Base-by-base conservation (phyloP, 1,284 basidiomycete genomes). In the Exsudoporus floridanus region DNA sequence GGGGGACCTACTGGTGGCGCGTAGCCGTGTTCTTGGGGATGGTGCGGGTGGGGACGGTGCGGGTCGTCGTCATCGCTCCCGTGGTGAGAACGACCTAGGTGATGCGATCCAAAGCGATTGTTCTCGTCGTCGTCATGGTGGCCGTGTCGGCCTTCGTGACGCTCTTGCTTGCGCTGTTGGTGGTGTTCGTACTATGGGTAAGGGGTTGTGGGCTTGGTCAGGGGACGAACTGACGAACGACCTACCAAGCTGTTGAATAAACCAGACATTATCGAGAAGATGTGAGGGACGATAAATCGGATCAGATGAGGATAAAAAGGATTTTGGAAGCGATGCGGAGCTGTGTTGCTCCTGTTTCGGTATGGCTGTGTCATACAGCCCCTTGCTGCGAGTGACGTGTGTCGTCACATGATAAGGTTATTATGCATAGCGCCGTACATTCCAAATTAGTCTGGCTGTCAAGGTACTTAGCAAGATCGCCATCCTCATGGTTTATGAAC, bases 221-320 rank as follows among this genome's bases (percentile, higher is more conserved):
- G 28, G 19, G 5, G 2, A 16, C 5, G 6, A 16, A 6, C 7
- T 14, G 25, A 25, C 16, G 14, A n/a, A 1, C 7, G 19, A 47
- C 59, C 45, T 13, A 53, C 64, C 4, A 35, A 14, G 2, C 18
- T 49, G 34, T 50, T 27, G 1, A 36, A 13, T 3, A 49, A 49
- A 14, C 33, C 62, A 41, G 61, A 61, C 63, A 65, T 66, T n/a
- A 38, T 45, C 18, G 36, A 25, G 21, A 28, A 4, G 25, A 14
- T 34, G 54, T 41, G 23, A 18, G 25, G 3, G 54, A 28, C n/a
- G 28, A 30, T 16, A 10, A 34, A 16, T n/a, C n/a, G 13, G n/a
- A 36, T 16, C 12, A 31, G 34, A 34, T 30, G 40, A 4, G 2
- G 18, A 9, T 9, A 21, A 62, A 50, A 56, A 38, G 28, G 25